Conservation (phyloP, 768 basidiomycete genomes). For the Lactifluus volemus region DNA sequence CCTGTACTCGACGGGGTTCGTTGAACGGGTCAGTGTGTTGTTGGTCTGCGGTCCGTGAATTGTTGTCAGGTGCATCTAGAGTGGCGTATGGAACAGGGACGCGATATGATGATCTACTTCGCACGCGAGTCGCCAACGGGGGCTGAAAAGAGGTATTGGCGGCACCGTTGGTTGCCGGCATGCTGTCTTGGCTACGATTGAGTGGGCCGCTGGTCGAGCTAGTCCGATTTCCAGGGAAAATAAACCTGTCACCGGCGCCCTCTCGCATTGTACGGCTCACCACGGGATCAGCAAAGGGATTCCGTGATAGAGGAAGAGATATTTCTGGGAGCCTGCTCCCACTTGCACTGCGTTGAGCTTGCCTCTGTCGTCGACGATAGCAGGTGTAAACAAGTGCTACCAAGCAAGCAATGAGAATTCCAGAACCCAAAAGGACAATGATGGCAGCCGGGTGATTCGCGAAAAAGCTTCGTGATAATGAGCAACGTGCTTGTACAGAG, state of each 20-base stretch:
- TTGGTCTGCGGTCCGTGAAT: neutral
- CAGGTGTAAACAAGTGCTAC: constrained; percentile 37
- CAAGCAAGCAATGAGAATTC: constrained; percentile 42
- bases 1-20: constrained; percentile 12
- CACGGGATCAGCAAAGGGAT: constrained; percentile 32
- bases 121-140: neutral
- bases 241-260: neutral
- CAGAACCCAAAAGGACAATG: constrained; percentile 65
- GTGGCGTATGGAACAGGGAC: constrained; percentile 5
- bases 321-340: constrained; percentile 13
- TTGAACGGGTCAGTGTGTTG: constrained; percentile 18
- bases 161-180: neutral
- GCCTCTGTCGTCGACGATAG: constrained; percentile 34
- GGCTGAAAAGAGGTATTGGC: neutral
- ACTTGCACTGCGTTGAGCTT: neutral
- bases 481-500: neutral
- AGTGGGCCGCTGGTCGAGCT: neutral
- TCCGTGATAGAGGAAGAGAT: constrained; percentile 21
- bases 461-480: constrained; percentile 42
- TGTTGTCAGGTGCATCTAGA: neutral
- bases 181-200: neutral
- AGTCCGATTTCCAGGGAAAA: neutral
- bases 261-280: constrained; percentile 4
- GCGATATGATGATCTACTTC: constrained; percentile 1
- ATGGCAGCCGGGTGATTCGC: constrained; percentile 59